A percentile compares a stretch with the other conserved stretches of the same genome.
phyloP scores from a whole-genome alignment of 2,329 filamentous ascomycete genomes.

The Coniochaeta sp. region DNA sequence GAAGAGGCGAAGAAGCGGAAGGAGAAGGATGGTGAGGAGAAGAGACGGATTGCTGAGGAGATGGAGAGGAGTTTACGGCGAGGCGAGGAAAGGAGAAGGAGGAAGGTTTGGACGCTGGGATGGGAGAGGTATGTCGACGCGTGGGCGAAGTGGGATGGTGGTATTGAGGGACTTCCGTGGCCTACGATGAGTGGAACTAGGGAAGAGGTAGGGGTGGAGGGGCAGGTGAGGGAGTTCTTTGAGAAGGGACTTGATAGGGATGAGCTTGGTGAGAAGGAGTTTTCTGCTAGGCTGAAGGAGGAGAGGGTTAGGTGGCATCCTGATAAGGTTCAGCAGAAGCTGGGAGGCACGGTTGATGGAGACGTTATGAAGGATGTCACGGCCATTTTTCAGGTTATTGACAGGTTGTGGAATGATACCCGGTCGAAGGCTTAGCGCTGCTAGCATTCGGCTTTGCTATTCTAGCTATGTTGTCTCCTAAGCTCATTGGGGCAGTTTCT shows the following conservation, averaged over 20 bases:
- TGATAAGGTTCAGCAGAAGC: constrained; percentile 90
- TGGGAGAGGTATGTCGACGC: constrained; percentile 59
- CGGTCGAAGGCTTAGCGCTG: constrained; percentile 17
- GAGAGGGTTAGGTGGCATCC: constrained; percentile 95
- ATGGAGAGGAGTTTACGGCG: constrained; percentile 64
- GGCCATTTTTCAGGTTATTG: constrained; percentile 84
- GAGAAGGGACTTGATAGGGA: constrained; percentile 37
- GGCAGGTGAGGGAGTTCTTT: constrained; percentile 63
- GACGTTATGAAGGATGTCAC: constrained; percentile 74
- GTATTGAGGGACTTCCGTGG: constrained; percentile 53
- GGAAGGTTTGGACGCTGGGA: constrained; percentile 45
- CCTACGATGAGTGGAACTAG: constrained; percentile 58
- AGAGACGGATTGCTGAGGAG: constrained; percentile 44
- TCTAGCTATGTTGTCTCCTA: not conserved
- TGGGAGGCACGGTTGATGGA: constrained; percentile 66
- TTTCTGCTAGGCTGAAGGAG: constrained; percentile 56
- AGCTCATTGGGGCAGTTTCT: too few species aligned
- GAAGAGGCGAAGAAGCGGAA: constrained; percentile 41
- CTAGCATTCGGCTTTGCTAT: not conserved
- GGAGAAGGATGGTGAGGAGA: constrained; percentile 28
- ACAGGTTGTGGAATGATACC: constrained; percentile 68
- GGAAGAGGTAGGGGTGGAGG: constrained; percentile 46
- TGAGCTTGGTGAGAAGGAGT: constrained; percentile 36
- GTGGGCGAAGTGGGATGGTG: constrained; percentile 54
- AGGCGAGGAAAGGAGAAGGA: constrained; percentile 56